These are phyloP conservation scores for Peronospora farinosa DNA, from an alignment of 352 stramenopile genomes.

Conservation along the genomic window DNA sequence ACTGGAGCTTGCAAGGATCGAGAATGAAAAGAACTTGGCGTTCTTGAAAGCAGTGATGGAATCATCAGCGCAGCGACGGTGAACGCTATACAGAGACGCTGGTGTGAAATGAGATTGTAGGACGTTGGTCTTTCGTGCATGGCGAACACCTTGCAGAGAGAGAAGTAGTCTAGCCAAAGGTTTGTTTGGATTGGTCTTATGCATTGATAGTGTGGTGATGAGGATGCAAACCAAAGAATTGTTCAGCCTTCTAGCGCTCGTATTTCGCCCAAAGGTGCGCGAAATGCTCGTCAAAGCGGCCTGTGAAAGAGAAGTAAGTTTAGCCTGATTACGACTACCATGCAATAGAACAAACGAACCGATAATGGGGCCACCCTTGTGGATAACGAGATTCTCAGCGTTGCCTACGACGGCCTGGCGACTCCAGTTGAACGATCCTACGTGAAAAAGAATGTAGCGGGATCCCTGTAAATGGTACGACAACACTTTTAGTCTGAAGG, in stretches of 20 bases:
- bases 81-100: neutral
- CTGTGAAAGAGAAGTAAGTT: conserved; percentile 18
- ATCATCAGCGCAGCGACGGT: conserved; percentile 16
- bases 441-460: neutral
- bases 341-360: conserved; percentile 18
- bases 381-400: conserved; percentile 40
- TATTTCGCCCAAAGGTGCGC: conserved; percentile 56
- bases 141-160: neutral
- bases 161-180: neutral
- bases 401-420: conserved; percentile 60
- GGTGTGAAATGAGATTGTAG: neutral
- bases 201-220: neutral
- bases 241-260: conserved; percentile 24
- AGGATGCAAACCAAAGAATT: neutral
- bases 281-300: conserved; percentile 53
- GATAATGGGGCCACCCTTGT: conserved; percentile 6
- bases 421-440: conserved; percentile 74
- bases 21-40: conserved; percentile 32
- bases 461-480: neutral
- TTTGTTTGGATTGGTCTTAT: neutral
- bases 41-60: conserved; percentile 32
- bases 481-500: neutral
- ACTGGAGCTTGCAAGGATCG: conserved; percentile 26
- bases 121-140: neutral
- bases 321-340: neutral